These are phyloP conservation scores for Backusella psychrophila DNA, from an alignment of 192 early-diverging fungal species.

Conservation along the genomic window DNA sequence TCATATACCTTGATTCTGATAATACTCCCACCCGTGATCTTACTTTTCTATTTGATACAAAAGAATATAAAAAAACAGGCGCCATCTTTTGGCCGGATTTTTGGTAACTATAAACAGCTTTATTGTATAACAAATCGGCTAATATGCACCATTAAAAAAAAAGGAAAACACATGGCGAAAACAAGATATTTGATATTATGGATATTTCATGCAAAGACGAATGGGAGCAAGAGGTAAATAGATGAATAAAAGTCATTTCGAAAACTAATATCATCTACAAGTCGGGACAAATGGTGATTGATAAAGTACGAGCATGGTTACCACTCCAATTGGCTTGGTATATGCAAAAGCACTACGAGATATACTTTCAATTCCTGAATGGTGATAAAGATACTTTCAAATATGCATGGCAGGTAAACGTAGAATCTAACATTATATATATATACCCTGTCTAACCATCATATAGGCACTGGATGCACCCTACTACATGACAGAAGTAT, in stretches of 20 bases:
- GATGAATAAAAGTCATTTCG: not conserved
- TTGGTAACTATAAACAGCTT: constrained; percentile 19
- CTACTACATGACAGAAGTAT: constrained; percentile 21
- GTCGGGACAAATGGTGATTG: constrained; percentile 36
- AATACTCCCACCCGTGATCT: constrained; percentile 39
- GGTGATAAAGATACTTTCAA: constrained; percentile 41
- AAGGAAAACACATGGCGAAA: constrained; percentile 40
- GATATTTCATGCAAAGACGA: constrained; percentile 30
- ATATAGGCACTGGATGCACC: constrained; percentile 18
- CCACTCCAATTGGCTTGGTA: constrained; percentile 36
- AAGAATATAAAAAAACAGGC: constrained; percentile 33
- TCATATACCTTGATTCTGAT: constrained; percentile 49
- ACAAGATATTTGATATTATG: constrained; percentile 37
- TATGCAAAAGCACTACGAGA: constrained; percentile 29
- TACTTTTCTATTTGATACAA: constrained; percentile 37
- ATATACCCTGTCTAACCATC: not conserved
- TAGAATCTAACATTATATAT: too few species aligned
- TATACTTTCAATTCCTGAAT: constrained; percentile 37
- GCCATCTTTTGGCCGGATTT: constrained; percentile 53
- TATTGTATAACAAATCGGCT: not conserved
- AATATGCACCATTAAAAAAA: not conserved
- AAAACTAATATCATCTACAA: not conserved
- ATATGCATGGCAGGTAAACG: constrained; percentile 32
- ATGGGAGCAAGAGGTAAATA: constrained; percentile 41
- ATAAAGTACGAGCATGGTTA: constrained; percentile 31